These are phyloP conservation scores for Cerioporus squamosus DNA, from an alignment of 1,284 basidiomycete species.

Conservation along the genomic window DNA sequence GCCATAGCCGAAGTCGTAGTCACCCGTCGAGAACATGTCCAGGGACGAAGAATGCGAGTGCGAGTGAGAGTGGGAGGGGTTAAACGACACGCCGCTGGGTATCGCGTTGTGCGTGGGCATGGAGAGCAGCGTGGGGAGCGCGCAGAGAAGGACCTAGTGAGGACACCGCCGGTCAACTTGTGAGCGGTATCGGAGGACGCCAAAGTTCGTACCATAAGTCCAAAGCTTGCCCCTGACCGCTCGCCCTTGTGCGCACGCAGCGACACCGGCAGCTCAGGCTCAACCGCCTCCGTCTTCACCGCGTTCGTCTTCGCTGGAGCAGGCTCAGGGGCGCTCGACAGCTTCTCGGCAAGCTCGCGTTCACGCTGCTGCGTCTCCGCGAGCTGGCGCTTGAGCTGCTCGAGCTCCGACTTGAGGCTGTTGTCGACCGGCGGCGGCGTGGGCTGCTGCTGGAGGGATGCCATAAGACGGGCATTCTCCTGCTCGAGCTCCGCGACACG, in stretches of 20 bases:
- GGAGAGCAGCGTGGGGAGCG: slow-evolving; percentile 74
- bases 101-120: slow-evolving; percentile 56
- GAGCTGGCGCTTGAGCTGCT: slow-evolving; percentile 66
- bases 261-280: slow-evolving; percentile 46
- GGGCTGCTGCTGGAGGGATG: slow-evolving; percentile 43
- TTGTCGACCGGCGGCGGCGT: slow-evolving; percentile 23
- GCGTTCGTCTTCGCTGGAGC: slow-evolving; percentile 35
- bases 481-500: slow-evolving; percentile 78
- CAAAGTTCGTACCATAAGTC: slow-evolving; percentile 60
- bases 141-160: slow-evolving; percentile 34
- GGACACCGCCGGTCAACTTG: not conserved
- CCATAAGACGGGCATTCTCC: slow-evolving; percentile 72
- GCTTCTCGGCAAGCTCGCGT: slow-evolving; percentile 61
- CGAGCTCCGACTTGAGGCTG: slow-evolving; percentile 60
- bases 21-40: slow-evolving; percentile 41
- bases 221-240: slow-evolving; percentile 63
- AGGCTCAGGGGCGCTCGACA: slow-evolving; percentile 42
- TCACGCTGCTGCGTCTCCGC: slow-evolving; percentile 69
- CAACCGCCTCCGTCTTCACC: slow-evolving; percentile 59
- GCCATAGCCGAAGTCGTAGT: slow-evolving; percentile 60
- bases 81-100: slow-evolving; percentile 59
- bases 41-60: slow-evolving; percentile 54
- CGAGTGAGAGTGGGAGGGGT: slow-evolving; percentile 45
- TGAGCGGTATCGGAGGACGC: not conserved
- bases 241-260: slow-evolving; percentile 46